Evolutionary conservation across 805 yeast genomes (phyloP).

Genomic region (Pichia scutulata): DNA sequence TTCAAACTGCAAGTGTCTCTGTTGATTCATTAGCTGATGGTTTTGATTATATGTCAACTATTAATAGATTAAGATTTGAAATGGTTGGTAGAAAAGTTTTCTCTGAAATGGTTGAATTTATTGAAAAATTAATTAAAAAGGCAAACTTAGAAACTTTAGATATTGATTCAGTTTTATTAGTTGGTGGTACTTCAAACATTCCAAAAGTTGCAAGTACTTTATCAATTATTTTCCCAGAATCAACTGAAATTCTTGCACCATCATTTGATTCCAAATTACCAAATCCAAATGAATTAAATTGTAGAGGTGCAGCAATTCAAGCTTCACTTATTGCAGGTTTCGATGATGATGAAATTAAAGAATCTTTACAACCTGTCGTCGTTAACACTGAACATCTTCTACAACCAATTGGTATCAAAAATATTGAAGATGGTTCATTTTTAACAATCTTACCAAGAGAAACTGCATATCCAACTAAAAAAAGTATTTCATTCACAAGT

Average conservation of each 20-base stretch:
- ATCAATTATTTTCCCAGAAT: conserved; percentile 70
- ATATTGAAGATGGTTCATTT: conserved; percentile 54
- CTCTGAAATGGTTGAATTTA: conserved; percentile 67
- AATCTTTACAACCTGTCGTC: conserved; percentile 76
- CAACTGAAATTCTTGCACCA: conserved; percentile 71
- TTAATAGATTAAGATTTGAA: conserved; percentile 92
- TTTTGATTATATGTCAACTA: conserved; percentile 82
- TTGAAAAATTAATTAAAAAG: conserved; percentile 65
- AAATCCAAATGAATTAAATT: conserved; percentile 81
- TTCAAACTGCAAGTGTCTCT: conserved; percentile 81
- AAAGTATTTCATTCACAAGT: conserved; percentile 55
- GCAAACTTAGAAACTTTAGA: conserved; percentile 82
- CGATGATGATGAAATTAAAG: conserved; percentile 73
- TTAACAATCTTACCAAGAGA: conserved; percentile 68
- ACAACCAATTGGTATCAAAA: conserved; percentile 79
- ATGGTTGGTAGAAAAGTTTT: conserved; percentile 74
- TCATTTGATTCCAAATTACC: conserved; percentile 66
- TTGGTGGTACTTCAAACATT: conserved; percentile 88
- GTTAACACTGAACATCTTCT: conserved; percentile 81
- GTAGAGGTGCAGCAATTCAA: conserved; percentile 96
- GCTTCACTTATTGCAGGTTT: conserved; percentile 80
- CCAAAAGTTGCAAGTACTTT: conserved; percentile 83
- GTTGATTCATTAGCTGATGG: conserved; percentile 94
- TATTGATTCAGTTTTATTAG: conserved; percentile 82
- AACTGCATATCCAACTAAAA: conserved; percentile 88